A percentile compares a stretch with the other conserved stretches of the same genome.
These are phyloP conservation scores for Debaryomyces psychrophilus DNA, from an alignment of 1,139 yeast genomes.

Conservation along the genomic window DNA sequence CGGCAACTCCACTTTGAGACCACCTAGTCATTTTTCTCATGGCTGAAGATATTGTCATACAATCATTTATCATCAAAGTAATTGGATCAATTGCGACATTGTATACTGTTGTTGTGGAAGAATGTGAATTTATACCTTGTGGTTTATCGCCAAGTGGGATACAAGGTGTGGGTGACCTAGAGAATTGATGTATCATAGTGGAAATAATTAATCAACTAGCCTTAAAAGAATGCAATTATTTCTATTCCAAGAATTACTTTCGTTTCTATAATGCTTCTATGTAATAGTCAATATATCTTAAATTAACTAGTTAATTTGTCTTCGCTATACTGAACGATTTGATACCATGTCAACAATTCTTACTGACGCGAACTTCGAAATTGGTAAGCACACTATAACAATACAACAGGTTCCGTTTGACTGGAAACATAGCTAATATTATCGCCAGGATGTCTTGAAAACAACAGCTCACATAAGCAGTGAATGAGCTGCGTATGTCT, in stretches of 20 bases:
- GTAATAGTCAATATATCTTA: background rate
- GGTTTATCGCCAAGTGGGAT: background rate
- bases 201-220: conserved; percentile 3
- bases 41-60: conserved; percentile 82
- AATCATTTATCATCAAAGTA: conserved; percentile 84
- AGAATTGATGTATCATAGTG: conserved; percentile 12
- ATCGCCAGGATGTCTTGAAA: too few species aligned
- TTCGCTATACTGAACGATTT: background rate
- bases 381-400: conserved; percentile 11
- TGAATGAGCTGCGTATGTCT: too few species aligned
- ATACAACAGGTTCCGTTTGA: background rate
- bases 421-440: too few species aligned
- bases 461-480: background rate
- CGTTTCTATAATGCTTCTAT: conserved; percentile 5
- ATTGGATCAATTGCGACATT: conserved; percentile 67
- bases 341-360: conserved; percentile 11
- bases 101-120: background rate
- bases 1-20: conserved; percentile 86
- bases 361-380: conserved; percentile 5
- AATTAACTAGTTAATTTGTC: background rate
- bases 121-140: background rate
- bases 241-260: conserved; percentile 3
- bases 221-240: background rate
- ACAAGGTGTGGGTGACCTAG: conserved; percentile 15
- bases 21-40: conserved; percentile 87